Evolutionary conservation across 495 filamentous ascomycete species (phyloP).

Genomic region (Poronia punctata): DNA sequence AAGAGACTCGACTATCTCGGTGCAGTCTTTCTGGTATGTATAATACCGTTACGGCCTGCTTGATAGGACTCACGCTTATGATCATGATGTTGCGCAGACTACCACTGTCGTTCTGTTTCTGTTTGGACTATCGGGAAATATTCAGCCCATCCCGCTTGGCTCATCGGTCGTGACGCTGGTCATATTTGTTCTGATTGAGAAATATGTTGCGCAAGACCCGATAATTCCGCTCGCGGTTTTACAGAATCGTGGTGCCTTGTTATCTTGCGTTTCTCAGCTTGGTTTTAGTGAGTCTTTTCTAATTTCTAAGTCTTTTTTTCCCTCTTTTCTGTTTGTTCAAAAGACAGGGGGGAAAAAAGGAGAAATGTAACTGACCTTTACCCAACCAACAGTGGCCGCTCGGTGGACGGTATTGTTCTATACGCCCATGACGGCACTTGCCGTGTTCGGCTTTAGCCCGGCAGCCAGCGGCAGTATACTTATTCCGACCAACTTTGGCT

Average conservation of each 20-base stretch:
- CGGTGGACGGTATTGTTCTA: conserved; percentile 76
- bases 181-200: conserved; percentile 57
- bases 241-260: conserved; percentile 52
- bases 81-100: conserved; percentile 26
- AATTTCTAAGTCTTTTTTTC: too few species aligned
- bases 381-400: conserved; percentile 62
- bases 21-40: conserved; percentile 52
- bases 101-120: conserved; percentile 56
- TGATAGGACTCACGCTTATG: conserved; percentile 3
- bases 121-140: conserved; percentile 53
- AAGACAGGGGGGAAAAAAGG: too few species aligned
- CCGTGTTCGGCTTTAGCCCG: conserved; percentile 57
- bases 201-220: conserved; percentile 49
- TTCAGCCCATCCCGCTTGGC: conserved; percentile 50
- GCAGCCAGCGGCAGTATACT: conserved; percentile 63
- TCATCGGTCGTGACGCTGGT: conserved; percentile 46
- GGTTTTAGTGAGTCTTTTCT: conserved; percentile 42
- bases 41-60: background rate
- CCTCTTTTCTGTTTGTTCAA: too few species aligned
- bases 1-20: conserved; percentile 63
- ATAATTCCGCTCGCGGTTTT: conserved; percentile 64
- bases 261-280: conserved; percentile 62
- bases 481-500: conserved; percentile 69
- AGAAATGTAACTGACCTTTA: too few species aligned
- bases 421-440: conserved; percentile 65